Evolutionary conservation across 345 rosid genomes (phyloP), one percentile per base, ranked within the genome.

Genomic region (Cardiospermum halicacabum): DNA sequence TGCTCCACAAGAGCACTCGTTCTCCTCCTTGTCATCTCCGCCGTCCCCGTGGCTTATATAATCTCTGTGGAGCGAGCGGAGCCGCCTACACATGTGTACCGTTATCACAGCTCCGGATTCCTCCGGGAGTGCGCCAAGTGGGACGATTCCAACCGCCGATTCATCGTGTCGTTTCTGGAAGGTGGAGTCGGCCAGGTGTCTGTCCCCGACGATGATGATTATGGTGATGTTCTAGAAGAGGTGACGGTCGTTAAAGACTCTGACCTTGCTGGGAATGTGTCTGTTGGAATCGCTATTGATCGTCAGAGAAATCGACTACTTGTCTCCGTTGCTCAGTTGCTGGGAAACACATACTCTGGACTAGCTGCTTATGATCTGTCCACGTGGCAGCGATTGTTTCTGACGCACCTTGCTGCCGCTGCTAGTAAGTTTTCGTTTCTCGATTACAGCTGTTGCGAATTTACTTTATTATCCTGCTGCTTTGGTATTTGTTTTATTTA

Each of bases 101-200:
- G 71, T 72, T 92, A 87, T 84, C 83, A 81, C 34, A 83, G 91
- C 81, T 53, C 84, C 70, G 91, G 89, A 16, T 83, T 70, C 75
- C 18, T 92, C 75, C 88, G 96, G 18, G 98, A 89, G 81, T 80
- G 86, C 79, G 89, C 93, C 66, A 89, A 89, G 85, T 92, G 98
- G 98, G 98, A 92, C 76, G 81, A 74, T 3, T 69, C 56, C 15
- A 64, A 78, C 72, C 81, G 75, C 56, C 85, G 96, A 18, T 92
- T 92, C 81, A 80, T 92, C 72, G 87, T 88, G 72, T 85, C 91
- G 71, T 86, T 74, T 80, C 53, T 92, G 56, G 96, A 84, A 37
- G 96, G 96, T 1, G 92, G 96, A 51, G 47, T 92, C 66, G 96
- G 89, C 18, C 73, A 85, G 77, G 68, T 92, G 48, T 67, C 34